Percentiles rank a stretch among this genome's conserved stretches.
Conservation (phyloP, 1,139 yeast species). For the Suhomyces choctaworum region DNA sequence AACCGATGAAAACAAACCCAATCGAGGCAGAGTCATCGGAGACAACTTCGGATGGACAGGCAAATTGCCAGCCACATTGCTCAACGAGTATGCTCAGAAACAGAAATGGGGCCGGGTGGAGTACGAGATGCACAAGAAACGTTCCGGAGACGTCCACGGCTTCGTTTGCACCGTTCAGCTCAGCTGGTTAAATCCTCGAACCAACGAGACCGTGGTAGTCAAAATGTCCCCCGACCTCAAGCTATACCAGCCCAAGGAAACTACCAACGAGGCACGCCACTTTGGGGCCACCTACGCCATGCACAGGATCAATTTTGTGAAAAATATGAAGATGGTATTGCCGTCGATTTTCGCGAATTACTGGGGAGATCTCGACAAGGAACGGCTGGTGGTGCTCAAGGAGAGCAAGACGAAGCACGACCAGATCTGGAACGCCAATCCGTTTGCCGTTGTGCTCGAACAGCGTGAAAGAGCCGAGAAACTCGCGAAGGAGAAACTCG, state of each 20-base stretch:
- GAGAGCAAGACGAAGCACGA: conserved; percentile 51
- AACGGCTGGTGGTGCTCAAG: conserved; percentile 47
- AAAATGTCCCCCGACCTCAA: conserved; percentile 61
- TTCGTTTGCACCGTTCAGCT: conserved; percentile 60
- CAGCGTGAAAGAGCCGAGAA: conserved; percentile 46
- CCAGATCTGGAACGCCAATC: conserved; percentile 62
- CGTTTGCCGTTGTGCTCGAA: conserved; percentile 64
- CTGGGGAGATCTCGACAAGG: conserved; percentile 72
- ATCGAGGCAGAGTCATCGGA: conserved; percentile 45
- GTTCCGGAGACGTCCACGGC: conserved; percentile 40
- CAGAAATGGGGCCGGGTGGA: conserved; percentile 86
- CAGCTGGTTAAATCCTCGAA: conserved; percentile 77
- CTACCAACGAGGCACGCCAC: conserved; percentile 88
- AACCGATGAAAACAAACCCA: conserved; percentile 33
- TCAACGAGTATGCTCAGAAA: conserved; percentile 87
- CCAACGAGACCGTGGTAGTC: conserved; percentile 63
- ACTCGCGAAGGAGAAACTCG: conserved; percentile 46
- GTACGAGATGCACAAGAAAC: conserved; percentile 61
- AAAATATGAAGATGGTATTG: conserved; percentile 81
- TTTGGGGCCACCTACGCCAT: conserved; percentile 86
- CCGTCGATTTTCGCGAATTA: conserved; percentile 79
- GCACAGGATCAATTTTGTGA: conserved; percentile 75
- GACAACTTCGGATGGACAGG: conserved; percentile 83
- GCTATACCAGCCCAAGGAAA: conserved; percentile 61
- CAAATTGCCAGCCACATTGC: conserved; percentile 80